Conservation (phyloP, 1,284 basidiomycete genomes). For the Sphagnurus paluster region DNA sequence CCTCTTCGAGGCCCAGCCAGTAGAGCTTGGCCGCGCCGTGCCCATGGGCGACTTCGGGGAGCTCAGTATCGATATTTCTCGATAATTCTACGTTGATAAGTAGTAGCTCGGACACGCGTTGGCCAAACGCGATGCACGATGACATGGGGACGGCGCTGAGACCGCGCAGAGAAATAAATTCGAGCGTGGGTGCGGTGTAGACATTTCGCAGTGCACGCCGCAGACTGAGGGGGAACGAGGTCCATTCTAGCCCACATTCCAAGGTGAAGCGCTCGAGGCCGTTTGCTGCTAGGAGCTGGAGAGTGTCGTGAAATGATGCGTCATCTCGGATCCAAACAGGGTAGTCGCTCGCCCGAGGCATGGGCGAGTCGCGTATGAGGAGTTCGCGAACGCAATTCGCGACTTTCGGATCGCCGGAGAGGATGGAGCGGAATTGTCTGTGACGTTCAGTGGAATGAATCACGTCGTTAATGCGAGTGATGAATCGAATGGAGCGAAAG, state of each 20-base stretch:
- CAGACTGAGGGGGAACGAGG: slow-evolving; percentile 5
- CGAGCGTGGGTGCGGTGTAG: slow-evolving; percentile 5
- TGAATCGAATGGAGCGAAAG: slow-evolving; percentile 11
- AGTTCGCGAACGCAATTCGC: slow-evolving; percentile 8
- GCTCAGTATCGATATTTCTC: slow-evolving; percentile 5
- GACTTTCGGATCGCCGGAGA: slow-evolving; percentile 3
- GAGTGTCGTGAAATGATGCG: slow-evolving; percentile 11
- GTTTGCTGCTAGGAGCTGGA: slow-evolving; percentile 3
- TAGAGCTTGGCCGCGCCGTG: background rate
- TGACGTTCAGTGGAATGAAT: slow-evolving; percentile 5
- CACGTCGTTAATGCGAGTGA: slow-evolving; percentile 5
- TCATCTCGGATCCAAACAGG: slow-evolving; percentile 16
- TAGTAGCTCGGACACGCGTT: slow-evolving; percentile 5
- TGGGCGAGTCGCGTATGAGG: slow-evolving; percentile 9
- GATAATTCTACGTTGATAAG: slow-evolving; percentile 9
- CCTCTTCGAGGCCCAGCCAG: slow-evolving; percentile 11
- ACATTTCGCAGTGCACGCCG: slow-evolving; percentile 9
- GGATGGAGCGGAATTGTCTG: slow-evolving; percentile 6
- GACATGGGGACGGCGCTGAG: slow-evolving; percentile 7
- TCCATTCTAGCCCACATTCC: slow-evolving; percentile 12
- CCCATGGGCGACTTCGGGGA: background rate
- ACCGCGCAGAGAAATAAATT: slow-evolving; percentile 8
- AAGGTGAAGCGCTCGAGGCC: slow-evolving; percentile 11
- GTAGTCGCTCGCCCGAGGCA: background rate
- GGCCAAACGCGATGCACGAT: slow-evolving; percentile 8